Base-by-base conservation (phyloP, 805 yeast genomes). In the Komagataella ulmi region DNA sequence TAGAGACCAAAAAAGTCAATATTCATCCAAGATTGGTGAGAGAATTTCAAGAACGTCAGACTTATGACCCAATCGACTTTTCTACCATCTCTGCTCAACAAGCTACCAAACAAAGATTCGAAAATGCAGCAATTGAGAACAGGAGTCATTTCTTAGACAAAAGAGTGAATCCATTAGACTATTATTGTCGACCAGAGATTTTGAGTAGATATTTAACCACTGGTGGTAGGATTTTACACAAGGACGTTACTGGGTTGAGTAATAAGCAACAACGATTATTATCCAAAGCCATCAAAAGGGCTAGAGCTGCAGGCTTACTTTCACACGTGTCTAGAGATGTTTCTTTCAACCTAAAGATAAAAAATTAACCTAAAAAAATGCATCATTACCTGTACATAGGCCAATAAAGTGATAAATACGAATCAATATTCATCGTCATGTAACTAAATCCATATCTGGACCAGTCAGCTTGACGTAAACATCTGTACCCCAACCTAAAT, bases 11-110 rank as follows among this genome's bases (percentile, higher is more conserved):
- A 51, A 62, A 56, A 47, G 64, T 60, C 55, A 55, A 59, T 51
- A 59, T 70, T 50, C 65, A 67, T 55, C 65, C 69, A 49, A 53
- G 56, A 7, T 72, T 76, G 54, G 65, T 74, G 43, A 74, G 40
- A 70, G 59, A 73, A 65, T 80, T 83, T 61, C 68, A 64, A 14
- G 67, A 67, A 3, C 79, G 78, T 49, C 67, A 75, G 3, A 76
- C 79, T 0, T 88, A 88, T 62, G 91, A 85, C 58, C 93, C 96
- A 50, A 83, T 82, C 66, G 95, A 87, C 64, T 87, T 88, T 58
- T 77, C 86, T 14, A 30, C 40, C n/a, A 30, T 30, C 40, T 30
- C 65, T 79, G 59, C 78, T 82, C 48, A 78, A 76, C 44, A 70
- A 74, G 54, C 75, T 79, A 57, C 81, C 78, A 48, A 70, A 64